Evolutionary conservation across 1,284 basidiomycete species (phyloP).

Genomic region (Austroboletus rostrupii): DNA sequence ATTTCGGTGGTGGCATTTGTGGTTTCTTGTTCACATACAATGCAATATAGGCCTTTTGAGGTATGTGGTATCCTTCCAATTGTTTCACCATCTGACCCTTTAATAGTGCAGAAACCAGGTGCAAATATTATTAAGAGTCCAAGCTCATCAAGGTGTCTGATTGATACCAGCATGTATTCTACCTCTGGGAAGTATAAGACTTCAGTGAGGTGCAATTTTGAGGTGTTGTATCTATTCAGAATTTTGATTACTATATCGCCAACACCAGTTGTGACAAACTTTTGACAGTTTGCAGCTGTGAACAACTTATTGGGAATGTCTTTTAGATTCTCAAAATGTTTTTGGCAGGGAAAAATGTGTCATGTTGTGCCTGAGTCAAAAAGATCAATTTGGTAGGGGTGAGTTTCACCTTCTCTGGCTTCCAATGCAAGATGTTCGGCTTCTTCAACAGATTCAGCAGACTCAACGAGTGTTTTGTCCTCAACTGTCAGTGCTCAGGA

Average conservation of each 20-base stretch:
- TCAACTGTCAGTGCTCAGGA: too few relatives aligned
- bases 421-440: too few relatives aligned
- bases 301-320: conserved; percentile 31
- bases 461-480: too few relatives aligned
- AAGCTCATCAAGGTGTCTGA: conserved; percentile 30
- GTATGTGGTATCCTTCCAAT: conserved; percentile 19
- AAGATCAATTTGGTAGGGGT: too few relatives aligned
- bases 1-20: too few relatives aligned
- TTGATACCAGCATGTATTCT: too few relatives aligned
- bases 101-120: conserved; percentile 28
- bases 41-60: neutral
- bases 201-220: conserved; percentile 29
- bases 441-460: too few relatives aligned
- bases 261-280: conserved; percentile 31
- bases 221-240: conserved; percentile 31
- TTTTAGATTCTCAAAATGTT: too few relatives aligned
- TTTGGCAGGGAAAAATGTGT: conserved; percentile 38
- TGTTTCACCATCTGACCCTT: too few relatives aligned
- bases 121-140: conserved; percentile 30
- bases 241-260: conserved; percentile 36
- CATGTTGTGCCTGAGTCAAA: conserved; percentile 37
- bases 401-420: too few relatives aligned
- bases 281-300: conserved; percentile 33
- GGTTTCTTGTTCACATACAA: neutral
- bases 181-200: conserved; percentile 35